Percentiles rank a stretch among this genome's conserved stretches.
phyloP scores from a whole-genome alignment of 2,329 filamentous ascomycete species.

The Aplosporella prunicola region DNA sequence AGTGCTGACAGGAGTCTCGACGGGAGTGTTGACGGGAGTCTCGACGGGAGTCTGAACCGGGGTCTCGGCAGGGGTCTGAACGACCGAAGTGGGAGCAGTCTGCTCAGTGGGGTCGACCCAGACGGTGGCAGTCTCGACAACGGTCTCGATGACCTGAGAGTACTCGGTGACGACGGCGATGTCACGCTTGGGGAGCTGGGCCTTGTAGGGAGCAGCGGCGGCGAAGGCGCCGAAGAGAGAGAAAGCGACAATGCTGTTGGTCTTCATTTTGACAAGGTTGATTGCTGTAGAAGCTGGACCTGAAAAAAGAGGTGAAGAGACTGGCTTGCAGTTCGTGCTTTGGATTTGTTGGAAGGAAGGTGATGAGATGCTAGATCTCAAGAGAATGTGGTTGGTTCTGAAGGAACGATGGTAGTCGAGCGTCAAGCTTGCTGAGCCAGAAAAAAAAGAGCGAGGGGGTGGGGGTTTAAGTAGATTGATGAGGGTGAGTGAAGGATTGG shows the following conservation, averaged over 20 bases:
- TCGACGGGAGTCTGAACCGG: constrained; percentile 13
- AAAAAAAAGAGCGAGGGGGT: background rate
- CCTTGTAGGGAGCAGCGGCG: constrained; percentile 20
- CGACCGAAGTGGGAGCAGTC: constrained; percentile 14
- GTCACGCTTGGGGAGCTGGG: constrained; percentile 23
- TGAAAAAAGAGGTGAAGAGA: constrained; percentile 2
- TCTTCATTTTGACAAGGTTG: constrained; percentile 25
- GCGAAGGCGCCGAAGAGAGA: constrained; percentile 26
- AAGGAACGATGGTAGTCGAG: constrained; percentile 5
- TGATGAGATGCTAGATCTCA: constrained; percentile 3
- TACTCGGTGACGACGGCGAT: constrained; percentile 22
- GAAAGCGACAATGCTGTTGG: constrained; percentile 25
- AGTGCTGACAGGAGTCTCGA: constrained; percentile 13
- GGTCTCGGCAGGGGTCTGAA: constrained; percentile 8
- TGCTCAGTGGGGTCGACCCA: constrained; percentile 19
- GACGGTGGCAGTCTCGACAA: constrained; percentile 27
- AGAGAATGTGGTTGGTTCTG: constrained; percentile 6
- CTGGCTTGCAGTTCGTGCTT: constrained; percentile 10
- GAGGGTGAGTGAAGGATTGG: background rate
- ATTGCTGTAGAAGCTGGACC: constrained; percentile 13
- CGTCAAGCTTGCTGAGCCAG: too few relatives aligned
- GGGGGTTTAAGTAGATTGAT: constrained; percentile 4
- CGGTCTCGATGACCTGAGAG: constrained; percentile 24
- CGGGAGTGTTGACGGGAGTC: constrained; percentile 16
- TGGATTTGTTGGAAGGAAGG: background rate